These are phyloP conservation scores for Craspedostauros australis DNA, from an alignment of 108 stramenopile genomes.

Conservation along the genomic window DNA sequence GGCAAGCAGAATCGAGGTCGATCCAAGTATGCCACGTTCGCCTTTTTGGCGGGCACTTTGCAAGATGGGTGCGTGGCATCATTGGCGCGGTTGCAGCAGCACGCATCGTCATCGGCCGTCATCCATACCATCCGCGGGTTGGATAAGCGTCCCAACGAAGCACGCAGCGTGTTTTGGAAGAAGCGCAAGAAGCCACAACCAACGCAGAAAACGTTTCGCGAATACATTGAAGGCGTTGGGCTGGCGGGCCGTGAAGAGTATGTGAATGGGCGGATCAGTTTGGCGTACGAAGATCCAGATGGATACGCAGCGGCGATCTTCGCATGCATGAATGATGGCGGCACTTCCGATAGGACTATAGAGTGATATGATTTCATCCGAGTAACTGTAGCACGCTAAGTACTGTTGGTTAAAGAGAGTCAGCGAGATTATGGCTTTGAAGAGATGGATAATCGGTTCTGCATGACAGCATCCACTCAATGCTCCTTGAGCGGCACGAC, in stretches of 20 bases:
- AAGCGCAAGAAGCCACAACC: not conserved
- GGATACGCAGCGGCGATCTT: slow-evolving; percentile 37
- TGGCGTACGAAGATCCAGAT: slow-evolving; percentile 50
- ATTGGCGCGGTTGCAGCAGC: slow-evolving; percentile 21
- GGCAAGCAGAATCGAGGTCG: slow-evolving; percentile 21
- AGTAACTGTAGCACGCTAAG: no score
- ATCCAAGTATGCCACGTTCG: slow-evolving; percentile 49
- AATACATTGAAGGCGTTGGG: slow-evolving; percentile 32
- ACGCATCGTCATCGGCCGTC: not conserved
- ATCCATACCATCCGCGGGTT: slow-evolving; percentile 46
- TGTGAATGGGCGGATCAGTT: slow-evolving; percentile 43
- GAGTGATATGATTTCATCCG: no score
- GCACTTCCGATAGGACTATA: no score
- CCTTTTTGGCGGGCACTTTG: slow-evolving; percentile 53
- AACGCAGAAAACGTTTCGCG: slow-evolving; percentile 17
- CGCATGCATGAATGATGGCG: no score
- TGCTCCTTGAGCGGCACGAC: slow-evolving; percentile 22
- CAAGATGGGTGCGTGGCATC: slow-evolving; percentile 44
- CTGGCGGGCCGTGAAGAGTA: slow-evolving; percentile 20
- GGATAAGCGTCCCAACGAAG: slow-evolving; percentile 32
- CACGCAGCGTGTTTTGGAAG: slow-evolving; percentile 61
- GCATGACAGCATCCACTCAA: no score
- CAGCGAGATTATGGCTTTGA: no score
- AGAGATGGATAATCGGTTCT: no score
- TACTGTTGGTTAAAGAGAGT: no score